Evolutionary conservation across 768 basidiomycete genomes (phyloP).

Genomic region (Mycena floridula): DNA sequence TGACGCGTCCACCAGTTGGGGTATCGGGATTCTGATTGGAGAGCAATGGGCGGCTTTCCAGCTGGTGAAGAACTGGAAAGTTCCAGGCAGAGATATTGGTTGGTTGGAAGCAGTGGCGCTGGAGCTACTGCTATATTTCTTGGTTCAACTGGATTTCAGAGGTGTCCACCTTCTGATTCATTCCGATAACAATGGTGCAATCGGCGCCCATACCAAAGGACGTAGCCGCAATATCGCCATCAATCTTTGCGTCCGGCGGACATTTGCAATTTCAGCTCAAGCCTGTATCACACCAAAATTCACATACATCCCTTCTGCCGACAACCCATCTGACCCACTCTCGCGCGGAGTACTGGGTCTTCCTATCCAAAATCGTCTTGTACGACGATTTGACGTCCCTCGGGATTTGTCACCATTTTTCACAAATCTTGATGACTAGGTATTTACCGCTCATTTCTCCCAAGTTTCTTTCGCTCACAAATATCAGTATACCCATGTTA

Average conservation of each 20-base stretch:
- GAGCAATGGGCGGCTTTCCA: constrained; percentile 5
- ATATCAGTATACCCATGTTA: not conserved
- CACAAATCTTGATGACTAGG: constrained; percentile 2
- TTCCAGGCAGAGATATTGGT: constrained; percentile 5
- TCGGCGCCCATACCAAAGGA: constrained; percentile 5
- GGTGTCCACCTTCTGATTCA: constrained; percentile 5
- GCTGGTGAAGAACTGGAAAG: constrained; percentile 6
- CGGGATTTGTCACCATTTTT: not conserved
- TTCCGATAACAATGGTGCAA: too few relatives aligned
- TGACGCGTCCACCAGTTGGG: constrained; percentile 4
- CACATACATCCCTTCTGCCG: constrained; percentile 8
- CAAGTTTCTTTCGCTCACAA: too few relatives aligned
- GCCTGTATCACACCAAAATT: constrained; percentile 5
- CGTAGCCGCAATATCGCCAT: constrained; percentile 3
- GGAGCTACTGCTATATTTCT: constrained; percentile 11
- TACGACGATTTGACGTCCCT: constrained; percentile 3
- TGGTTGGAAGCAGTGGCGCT: constrained; percentile 4
- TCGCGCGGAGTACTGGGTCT: constrained; percentile 12
- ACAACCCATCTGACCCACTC: constrained; percentile 14
- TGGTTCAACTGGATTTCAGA: not conserved
- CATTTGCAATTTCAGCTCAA: not conserved
- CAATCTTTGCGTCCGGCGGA: constrained; percentile 11
- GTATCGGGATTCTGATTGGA: constrained; percentile 3
- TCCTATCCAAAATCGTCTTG: not conserved
- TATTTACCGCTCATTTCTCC: too few relatives aligned